These are phyloP conservation scores for Camellia japonica DNA, from an alignment of 148 eudicot genomes.

Conservation along the genomic window DNA sequence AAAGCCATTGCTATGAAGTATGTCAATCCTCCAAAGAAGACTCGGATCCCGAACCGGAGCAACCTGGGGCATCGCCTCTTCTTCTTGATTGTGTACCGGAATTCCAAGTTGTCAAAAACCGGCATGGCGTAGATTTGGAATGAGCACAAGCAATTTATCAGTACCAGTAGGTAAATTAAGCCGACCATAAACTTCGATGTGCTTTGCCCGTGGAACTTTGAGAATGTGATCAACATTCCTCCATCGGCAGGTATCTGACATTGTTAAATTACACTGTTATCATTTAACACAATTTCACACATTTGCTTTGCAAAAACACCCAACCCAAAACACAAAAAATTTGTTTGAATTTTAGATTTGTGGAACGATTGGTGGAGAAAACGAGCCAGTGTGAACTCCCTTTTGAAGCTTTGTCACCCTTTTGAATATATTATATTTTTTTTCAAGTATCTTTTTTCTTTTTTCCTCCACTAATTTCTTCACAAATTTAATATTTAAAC, in stretches of 20 bases:
- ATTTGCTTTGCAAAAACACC: too few relatives aligned
- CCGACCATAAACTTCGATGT: conserved; percentile 30
- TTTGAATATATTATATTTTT: too few relatives aligned
- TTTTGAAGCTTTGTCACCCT: too few relatives aligned
- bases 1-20: conserved; percentile 52
- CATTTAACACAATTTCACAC: background rate
- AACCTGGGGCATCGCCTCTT: conserved; percentile 41
- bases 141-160: conserved; percentile 40
- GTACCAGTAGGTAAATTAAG: conserved; percentile 33
- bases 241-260: conserved; percentile 25
- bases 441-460: too few relatives aligned
- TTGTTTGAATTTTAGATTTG: too few relatives aligned
- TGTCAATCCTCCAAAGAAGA: conserved; percentile 52
- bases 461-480: background rate
- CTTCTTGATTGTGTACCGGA: conserved; percentile 24
- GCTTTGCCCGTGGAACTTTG: conserved; percentile 20
- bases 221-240: conserved; percentile 25
- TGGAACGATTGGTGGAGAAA: too few relatives aligned
- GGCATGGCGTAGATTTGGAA: conserved; percentile 64
- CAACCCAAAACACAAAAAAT: too few relatives aligned
- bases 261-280: background rate
- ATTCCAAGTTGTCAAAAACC: conserved; percentile 60
- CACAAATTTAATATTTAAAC: background rate
- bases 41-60: conserved; percentile 34
- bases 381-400: too few relatives aligned